Percentiles rank a stretch among this genome's conserved stretches.
phyloP scores from a whole-genome alignment of 2,329 filamentous ascomycete species.

The Verticillium nubilum region DNA sequence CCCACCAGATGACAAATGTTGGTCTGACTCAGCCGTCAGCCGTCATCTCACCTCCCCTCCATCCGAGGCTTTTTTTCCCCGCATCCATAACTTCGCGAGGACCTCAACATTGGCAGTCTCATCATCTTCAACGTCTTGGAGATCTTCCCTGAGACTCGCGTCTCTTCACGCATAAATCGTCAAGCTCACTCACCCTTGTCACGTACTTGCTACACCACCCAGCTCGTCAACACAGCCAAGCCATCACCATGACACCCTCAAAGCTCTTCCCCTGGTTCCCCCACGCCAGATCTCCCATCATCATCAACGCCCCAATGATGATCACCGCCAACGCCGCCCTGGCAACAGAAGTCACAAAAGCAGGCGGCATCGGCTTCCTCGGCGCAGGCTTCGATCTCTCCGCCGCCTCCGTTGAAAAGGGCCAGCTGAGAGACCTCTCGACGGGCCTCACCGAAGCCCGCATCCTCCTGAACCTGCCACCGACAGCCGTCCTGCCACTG shows the following conservation, averaged over 20 bases:
- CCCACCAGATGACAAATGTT: no score
- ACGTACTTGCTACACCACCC: neutral
- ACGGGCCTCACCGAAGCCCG: conserved; percentile 23
- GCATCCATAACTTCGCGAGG: no score
- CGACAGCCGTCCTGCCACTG: conserved; percentile 35
- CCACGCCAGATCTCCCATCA: conserved; percentile 7
- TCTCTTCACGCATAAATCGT: no score
- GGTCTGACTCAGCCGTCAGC: no score
- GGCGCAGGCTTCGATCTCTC: conserved; percentile 23
- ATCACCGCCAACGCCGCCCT: conserved; percentile 24
- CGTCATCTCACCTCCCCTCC: no score
- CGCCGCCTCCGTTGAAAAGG: conserved; percentile 14
- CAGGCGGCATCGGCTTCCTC: conserved; percentile 32
- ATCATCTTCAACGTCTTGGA: no score
- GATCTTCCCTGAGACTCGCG: no score
- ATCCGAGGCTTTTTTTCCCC: no score
- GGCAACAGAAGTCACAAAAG: conserved; percentile 30
- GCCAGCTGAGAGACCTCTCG: conserved; percentile 25
- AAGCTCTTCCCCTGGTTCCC: conserved; percentile 8
- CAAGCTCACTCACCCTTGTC: neutral
- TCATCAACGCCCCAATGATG: conserved; percentile 30
- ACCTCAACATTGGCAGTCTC: no score
- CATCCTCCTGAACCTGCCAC: conserved; percentile 17
- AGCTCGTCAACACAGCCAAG: neutral
- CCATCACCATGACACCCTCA: conserved; percentile 6